Base-by-base conservation (phyloP, 768 basidiomycete genomes). In the Suillus plorans region DNA sequence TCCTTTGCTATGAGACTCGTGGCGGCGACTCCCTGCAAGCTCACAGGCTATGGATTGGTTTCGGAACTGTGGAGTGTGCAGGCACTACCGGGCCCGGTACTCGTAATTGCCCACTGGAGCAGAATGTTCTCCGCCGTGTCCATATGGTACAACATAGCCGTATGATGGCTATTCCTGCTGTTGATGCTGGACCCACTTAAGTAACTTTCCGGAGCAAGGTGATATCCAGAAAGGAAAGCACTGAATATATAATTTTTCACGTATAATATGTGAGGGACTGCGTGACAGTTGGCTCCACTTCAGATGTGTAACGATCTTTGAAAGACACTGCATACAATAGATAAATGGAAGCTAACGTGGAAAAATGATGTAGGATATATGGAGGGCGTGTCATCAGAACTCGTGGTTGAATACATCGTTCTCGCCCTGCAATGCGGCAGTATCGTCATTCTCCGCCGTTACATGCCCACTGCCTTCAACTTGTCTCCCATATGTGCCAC, bases 351-450 rank as follows among this genome's bases (percentile, higher is more conserved):
- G 20, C 34, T 12, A 55, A 36, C 6, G 9, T 18, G 8, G 7
- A 53, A 2, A 20, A 20, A 20, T 53, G 18, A 55, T 36, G 10
- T 55, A n/a, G 53, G 53, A 55, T 55, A 36, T 37, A 34, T 6
- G 36, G 20, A 55, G 20, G 34, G n/a, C 12, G 13, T 22, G 37
- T 13, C 14, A 34, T 75, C 78, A 92, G 68, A 92, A 87, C 71
- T 91, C 81, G 69, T 92, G 91, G 57, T 77, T 80, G 70, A 92
- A 87, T 60, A 88, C 78, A n/a, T 82, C 84, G 41, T 41, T 31
- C 25, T 59, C 58, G 20, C 77, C 75, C 37, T 78, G 79, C n/a
- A 77, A 57, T 55, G 44, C 39, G 28, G 25, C 60, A 49, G 61
- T 63, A 55, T 67, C 63, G 37, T 60, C 71, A 39, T 65, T 63